phyloP scores from a whole-genome alignment of 805 yeast genomes.

The Ogataea ganodermae region DNA sequence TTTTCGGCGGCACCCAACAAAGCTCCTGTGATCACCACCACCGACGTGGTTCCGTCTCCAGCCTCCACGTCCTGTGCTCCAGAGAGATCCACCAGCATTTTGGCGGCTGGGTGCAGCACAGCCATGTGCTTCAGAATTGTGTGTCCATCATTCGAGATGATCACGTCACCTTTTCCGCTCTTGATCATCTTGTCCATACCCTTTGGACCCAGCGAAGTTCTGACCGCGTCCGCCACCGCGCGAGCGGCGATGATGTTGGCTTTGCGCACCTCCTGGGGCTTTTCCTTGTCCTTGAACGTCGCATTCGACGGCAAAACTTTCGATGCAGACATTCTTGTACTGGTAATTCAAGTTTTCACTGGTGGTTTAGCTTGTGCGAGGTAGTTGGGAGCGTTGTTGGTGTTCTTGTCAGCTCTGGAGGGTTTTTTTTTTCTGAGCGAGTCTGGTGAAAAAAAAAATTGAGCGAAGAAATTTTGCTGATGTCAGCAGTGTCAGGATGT shows the following conservation, averaged over 20 bases:
- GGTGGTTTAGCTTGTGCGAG: background rate
- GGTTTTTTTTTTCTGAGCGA: background rate
- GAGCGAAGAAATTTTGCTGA: background rate
- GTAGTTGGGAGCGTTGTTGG: background rate
- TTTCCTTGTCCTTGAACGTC: slow-evolving; percentile 88
- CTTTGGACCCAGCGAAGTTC: slow-evolving; percentile 96
- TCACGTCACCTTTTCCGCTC: slow-evolving; percentile 87
- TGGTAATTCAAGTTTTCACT: background rate
- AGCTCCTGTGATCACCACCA: slow-evolving; percentile 94
- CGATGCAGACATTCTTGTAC: slow-evolving; percentile 21
- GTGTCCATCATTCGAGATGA: slow-evolving; percentile 97
- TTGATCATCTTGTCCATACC: slow-evolving; percentile 99
- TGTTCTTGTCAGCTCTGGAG: background rate
- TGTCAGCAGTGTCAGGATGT: background rate
- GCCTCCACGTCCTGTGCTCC: slow-evolving; percentile 99
- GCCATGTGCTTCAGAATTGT: slow-evolving; percentile 98
- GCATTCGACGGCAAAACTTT: slow-evolving; percentile 64
- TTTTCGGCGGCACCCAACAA: slow-evolving; percentile 93
- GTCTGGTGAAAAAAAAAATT: background rate
- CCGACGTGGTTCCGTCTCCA: slow-evolving; percentile 99
- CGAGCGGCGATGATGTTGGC: slow-evolving; percentile 89
- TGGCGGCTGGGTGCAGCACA: slow-evolving; percentile 96
- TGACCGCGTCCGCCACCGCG: slow-evolving; percentile 92
- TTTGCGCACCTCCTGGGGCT: slow-evolving; percentile 91
- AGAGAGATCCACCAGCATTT: slow-evolving; percentile 92